Base-by-base conservation (phyloP, 2,329 filamentous ascomycete species). In the Paecilomyces niveus region DNA sequence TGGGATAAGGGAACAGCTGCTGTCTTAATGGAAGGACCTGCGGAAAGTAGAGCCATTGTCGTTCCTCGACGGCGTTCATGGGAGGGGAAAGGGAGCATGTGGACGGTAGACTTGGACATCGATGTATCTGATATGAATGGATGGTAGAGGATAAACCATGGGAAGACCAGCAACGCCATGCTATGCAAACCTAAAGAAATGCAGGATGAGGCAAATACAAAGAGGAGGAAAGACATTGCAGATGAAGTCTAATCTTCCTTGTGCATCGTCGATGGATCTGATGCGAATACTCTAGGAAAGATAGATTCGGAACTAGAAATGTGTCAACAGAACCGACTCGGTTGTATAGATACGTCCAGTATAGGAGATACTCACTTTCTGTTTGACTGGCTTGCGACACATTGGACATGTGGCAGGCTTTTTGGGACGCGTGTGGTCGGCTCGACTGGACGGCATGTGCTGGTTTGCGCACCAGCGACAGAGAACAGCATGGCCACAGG, bases 381-480 rank as follows among this genome's bases (percentile, higher is more conserved):
- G 62, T 39, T 58, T 65, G 22, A 72, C 67, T 9, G 62, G 58
- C 15, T 62, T 61, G 11, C 69, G 66, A 55, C 70, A 72, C 54
- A 72, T 63, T 11, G 69, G 68, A 59, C 70, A 72, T 2, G 50
- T 57, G 11, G 63, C 60, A n/a, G 57, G 32, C 5, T 53, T 58
- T 26, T 61, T 63, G 18, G 63, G 62, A 51, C 61, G 60, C 2
- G 61, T 62, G 29, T 49, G 61, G 64, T 78, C 76, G 29, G 70
- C 64, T 58, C 73, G 68, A 64, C 72, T 72, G 1, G 75, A 71
- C 2, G 80, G 80, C 33, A 80, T 73, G 52, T 79, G 75, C 54
- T 80, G 74, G 54, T 81, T 78, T 2, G 79, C 80, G 62, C 81
- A 84, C 80, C 80, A 84, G 45, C 75, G 70, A 64, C 81, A 84